Evolutionary conservation across 352 stramenopile genomes (phyloP).

Genomic region (Phytophthora melonis): DNA sequence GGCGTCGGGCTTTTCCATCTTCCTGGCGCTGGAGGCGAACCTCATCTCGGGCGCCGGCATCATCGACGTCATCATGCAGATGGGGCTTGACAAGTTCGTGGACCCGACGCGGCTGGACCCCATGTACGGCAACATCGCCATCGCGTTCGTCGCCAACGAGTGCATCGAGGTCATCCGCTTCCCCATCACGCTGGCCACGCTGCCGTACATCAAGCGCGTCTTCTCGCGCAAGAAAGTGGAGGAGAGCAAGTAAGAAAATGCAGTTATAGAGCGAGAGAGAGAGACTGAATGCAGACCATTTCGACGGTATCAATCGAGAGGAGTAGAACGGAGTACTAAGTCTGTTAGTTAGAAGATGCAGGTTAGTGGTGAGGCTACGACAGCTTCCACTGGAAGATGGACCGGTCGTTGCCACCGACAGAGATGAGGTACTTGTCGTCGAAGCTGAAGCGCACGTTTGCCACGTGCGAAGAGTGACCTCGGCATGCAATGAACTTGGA

Average conservation of each 20-base stretch:
- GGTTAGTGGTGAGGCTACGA: constrained; percentile 27
- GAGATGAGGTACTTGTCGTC: constrained; percentile 88
- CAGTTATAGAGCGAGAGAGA: neutral
- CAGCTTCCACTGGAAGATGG: constrained; percentile 89
- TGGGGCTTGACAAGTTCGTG: constrained; percentile 83
- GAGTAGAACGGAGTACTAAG: constrained; percentile 23
- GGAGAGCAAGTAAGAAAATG: constrained; percentile 37
- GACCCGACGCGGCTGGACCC: constrained; percentile 81
- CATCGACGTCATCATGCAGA: constrained; percentile 86
- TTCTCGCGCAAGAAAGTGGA: constrained; percentile 61
- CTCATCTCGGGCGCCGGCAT: constrained; percentile 77
- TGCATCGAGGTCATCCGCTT: constrained; percentile 86
- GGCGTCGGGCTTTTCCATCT: constrained; percentile 74
- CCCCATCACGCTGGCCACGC: constrained; percentile 86
- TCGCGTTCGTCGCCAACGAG: constrained; percentile 90
- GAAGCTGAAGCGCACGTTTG: constrained; percentile 82
- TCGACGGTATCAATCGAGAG: constrained; percentile 6
- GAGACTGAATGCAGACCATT: constrained; percentile 10
- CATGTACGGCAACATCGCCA: constrained; percentile 88
- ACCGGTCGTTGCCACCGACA: constrained; percentile 84
- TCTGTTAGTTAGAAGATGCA: constrained; percentile 15
- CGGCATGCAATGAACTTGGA: constrained; percentile 59
- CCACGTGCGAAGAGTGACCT: constrained; percentile 87
- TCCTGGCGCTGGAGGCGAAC: constrained; percentile 77
- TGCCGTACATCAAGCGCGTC: constrained; percentile 78